phyloP scores from a whole-genome alignment of 2,329 filamentous ascomycete species.

The Phoma sp. region DNA sequence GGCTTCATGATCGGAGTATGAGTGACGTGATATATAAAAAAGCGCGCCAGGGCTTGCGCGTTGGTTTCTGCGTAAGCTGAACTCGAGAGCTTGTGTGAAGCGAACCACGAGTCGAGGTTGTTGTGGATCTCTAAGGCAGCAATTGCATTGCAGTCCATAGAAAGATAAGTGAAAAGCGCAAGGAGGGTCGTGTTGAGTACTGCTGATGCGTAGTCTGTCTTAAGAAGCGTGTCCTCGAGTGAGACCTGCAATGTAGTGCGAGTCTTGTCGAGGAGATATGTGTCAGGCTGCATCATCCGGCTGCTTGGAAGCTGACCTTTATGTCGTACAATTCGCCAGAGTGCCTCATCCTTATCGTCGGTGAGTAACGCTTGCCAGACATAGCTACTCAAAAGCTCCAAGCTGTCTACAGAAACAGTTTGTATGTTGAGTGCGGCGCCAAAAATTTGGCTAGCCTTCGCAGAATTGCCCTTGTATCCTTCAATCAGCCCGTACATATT shows the following conservation, averaged over 20 bases:
- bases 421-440: constrained; percentile 69
- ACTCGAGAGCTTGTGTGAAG: constrained; percentile 23
- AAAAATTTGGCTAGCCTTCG: constrained; percentile 70
- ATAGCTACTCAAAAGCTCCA: constrained; percentile 63
- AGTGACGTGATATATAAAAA: constrained; percentile 71
- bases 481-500: constrained; percentile 81
- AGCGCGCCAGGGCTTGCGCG: constrained; percentile 70
- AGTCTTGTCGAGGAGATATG: background rate
- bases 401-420: constrained; percentile 56
- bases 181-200: constrained; percentile 66
- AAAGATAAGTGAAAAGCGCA: constrained; percentile 72
- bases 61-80: constrained; percentile 64
- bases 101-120: constrained; percentile 31
- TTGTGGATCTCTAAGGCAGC: constrained; percentile 49
- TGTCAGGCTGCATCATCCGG: background rate
- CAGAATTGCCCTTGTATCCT: constrained; percentile 61
- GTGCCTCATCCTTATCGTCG: constrained; percentile 43
- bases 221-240: constrained; percentile 63
- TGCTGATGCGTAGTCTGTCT: constrained; percentile 51
- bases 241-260: background rate
- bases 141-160: constrained; percentile 44
- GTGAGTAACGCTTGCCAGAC: constrained; percentile 69
- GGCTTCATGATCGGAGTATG: constrained; percentile 72
- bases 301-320: background rate
- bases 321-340: constrained; percentile 45